phyloP scores from a whole-genome alignment of 495 filamentous ascomycete genomes.

The Penicillium bovifimosum region DNA sequence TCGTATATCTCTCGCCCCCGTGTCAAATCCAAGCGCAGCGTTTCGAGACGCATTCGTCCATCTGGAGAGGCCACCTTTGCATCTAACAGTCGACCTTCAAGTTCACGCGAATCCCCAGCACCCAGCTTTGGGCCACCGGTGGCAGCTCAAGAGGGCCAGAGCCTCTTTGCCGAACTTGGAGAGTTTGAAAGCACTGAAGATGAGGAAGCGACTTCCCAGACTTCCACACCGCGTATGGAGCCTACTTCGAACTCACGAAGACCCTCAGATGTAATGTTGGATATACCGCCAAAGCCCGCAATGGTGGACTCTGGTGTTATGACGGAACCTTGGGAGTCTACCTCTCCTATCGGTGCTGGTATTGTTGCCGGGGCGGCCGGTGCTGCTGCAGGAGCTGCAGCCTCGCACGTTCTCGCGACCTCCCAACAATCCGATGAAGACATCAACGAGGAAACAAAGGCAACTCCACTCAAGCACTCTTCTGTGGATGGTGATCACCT shows the following conservation, averaged over 20 bases:
- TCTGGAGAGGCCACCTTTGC: constrained; percentile 59
- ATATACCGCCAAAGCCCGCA: constrained; percentile 25
- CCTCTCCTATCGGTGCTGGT: constrained; percentile 1
- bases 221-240: constrained; percentile 47
- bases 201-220: constrained; percentile 50
- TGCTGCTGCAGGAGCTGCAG: constrained; percentile 1
- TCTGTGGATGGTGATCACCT: constrained; percentile 24
- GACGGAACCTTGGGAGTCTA: constrained; percentile 66
- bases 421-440: constrained; percentile 20
- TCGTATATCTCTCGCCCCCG: constrained; percentile 62
- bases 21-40: constrained; percentile 59
- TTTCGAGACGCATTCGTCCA: constrained; percentile 56
- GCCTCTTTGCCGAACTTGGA: constrained; percentile 83
- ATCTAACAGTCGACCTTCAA: constrained; percentile 43
- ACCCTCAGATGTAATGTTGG: constrained; percentile 30
- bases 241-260: constrained; percentile 35
- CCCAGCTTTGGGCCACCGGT: constrained; percentile 40
- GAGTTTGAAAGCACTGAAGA: constrained; percentile 64
- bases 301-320: constrained; percentile 84
- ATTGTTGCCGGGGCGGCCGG: constrained; percentile 4
- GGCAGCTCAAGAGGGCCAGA: constrained; percentile 60
- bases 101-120: constrained; percentile 47
- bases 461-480: constrained; percentile 23
- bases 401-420: constrained; percentile 14
- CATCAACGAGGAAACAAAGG: constrained; percentile 11